A percentile compares a stretch with the other conserved stretches of the same genome.
phyloP scores from a whole-genome alignment of 306 rosid species.

The Sesbania bispinosa region DNA sequence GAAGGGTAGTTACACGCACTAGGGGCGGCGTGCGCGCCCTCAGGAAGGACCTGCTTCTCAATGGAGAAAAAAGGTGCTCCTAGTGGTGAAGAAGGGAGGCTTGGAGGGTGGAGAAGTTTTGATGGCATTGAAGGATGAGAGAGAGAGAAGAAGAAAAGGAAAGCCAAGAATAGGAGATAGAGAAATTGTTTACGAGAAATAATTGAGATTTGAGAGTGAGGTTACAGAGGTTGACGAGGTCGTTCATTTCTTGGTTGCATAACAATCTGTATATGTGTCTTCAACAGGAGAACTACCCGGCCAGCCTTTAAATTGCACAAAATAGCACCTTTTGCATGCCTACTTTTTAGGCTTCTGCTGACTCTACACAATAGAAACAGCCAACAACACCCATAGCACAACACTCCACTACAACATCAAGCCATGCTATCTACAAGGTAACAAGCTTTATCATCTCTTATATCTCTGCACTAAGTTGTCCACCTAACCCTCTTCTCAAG shows the following conservation, averaged over 20 bases:
- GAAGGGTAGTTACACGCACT: slow-evolving; percentile 33
- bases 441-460: not conserved
- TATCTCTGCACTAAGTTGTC: not conserved
- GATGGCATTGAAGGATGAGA: slow-evolving; percentile 32
- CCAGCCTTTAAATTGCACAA: slow-evolving; percentile 28
- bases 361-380: not conserved
- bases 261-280: not conserved
- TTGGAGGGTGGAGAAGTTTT: slow-evolving; percentile 31
- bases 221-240: slow-evolving; percentile 45
- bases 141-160: not conserved
- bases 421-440: not conserved
- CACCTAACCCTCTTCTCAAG: not conserved
- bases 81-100: slow-evolving; percentile 9
- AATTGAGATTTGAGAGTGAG: slow-evolving; percentile 9
- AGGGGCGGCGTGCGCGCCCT: slow-evolving; percentile 62
- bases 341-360: slow-evolving; percentile 18
- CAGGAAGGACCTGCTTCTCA: slow-evolving; percentile 28
- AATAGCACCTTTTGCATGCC: slow-evolving; percentile 5
- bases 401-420: not conserved
- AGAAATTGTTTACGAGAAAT: not conserved
- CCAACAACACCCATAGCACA: not conserved
- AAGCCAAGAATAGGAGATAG: slow-evolving; percentile 44
- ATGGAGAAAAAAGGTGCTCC: not conserved
- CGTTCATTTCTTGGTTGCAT: slow-evolving; percentile 25
- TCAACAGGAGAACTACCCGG: slow-evolving; percentile 34